These are phyloP conservation scores for Chlamydomonas eustigma DNA, from an alignment of 139 green algal genomes.

Conservation along the genomic window DNA sequence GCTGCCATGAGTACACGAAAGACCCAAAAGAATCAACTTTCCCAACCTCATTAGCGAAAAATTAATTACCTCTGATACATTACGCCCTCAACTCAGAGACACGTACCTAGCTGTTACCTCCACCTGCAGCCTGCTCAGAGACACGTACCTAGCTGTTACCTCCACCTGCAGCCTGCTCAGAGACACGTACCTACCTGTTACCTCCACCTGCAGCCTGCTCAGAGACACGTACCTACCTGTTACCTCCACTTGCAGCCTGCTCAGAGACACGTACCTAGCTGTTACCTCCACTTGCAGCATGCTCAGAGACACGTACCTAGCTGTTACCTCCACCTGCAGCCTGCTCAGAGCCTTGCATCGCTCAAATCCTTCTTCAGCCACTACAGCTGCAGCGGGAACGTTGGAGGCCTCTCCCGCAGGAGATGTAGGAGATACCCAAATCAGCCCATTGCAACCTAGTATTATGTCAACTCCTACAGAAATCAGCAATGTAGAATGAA, in stretches of 20 bases:
- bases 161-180: background rate
- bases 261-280: background rate
- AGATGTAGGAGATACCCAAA: conserved; percentile 66
- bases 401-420: background rate
- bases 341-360: conserved; percentile 12
- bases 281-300: background rate
- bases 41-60: no score
- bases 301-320: background rate
- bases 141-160: background rate
- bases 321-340: background rate
- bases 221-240: conserved; percentile 28
- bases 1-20: no score
- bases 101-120: conserved; percentile 33
- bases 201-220: conserved; percentile 21
- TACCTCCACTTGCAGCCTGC: conserved; percentile 38
- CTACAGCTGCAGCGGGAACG: background rate
- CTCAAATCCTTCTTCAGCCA: background rate
- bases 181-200: no score
- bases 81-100: no score
- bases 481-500: no score
- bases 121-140: conserved; percentile 33
- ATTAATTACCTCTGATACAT: no score
- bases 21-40: no score
- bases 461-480: conserved; percentile 75
- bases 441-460: conserved; percentile 74